A percentile compares a stretch with the other conserved stretches of the same genome.
phyloP scores from a whole-genome alignment of 2,329 filamentous ascomycete genomes.

The Colletotrichum falcatum region DNA sequence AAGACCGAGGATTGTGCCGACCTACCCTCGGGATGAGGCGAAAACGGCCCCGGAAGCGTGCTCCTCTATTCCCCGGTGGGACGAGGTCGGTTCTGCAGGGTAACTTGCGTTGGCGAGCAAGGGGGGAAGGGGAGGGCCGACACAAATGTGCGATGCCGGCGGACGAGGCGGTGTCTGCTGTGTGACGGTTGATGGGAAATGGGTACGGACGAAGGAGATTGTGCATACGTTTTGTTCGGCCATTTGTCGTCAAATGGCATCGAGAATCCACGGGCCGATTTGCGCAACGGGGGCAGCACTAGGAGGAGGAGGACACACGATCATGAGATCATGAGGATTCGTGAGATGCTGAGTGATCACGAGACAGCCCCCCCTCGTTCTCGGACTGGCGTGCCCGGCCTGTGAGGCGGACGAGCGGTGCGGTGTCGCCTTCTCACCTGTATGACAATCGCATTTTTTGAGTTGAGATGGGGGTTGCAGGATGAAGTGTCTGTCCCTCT shows the following conservation, averaged over 20 bases:
- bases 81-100: background rate
- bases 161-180: background rate
- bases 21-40: background rate
- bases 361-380: background rate
- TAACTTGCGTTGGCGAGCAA: background rate
- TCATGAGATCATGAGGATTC: too few species aligned
- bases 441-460: slow-evolving; percentile 4
- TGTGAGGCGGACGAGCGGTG: background rate
- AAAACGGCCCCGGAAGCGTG: background rate
- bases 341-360: background rate
- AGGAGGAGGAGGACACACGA: background rate
- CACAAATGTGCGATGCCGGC: background rate
- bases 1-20: slow-evolving; percentile 2
- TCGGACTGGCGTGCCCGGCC: background rate
- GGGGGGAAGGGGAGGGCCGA: background rate
- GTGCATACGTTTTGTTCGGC: background rate
- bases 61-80: background rate
- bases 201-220: background rate
- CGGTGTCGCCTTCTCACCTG: background rate
- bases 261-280: background rate
- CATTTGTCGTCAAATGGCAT: background rate
- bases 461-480: too few species aligned
- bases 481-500: background rate
- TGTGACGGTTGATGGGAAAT: background rate
- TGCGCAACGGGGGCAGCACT: background rate